A percentile compares a stretch with the other conserved stretches of the same genome.
These are phyloP conservation scores for Rosa lucieae DNA, from an alignment of 306 rosid species.

Conservation along the genomic window DNA sequence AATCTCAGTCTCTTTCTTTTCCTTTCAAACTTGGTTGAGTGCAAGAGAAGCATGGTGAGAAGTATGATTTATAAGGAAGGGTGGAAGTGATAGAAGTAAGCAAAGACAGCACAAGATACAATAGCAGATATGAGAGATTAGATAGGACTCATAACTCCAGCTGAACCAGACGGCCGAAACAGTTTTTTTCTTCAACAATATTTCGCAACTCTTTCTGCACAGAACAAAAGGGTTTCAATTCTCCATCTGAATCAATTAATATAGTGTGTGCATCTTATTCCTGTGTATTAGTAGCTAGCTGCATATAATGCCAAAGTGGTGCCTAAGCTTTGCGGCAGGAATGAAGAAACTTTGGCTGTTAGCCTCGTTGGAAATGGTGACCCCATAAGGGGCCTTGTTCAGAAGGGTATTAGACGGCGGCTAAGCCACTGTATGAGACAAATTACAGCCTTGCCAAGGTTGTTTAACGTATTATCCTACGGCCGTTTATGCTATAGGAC, in stretches of 20 bases:
- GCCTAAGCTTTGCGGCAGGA: constrained; percentile 12
- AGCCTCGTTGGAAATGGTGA: constrained; percentile 23
- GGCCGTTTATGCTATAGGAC: constrained; percentile 8
- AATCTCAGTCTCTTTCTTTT: neutral
- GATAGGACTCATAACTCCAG: constrained; percentile 7
- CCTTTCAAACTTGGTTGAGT: neutral
- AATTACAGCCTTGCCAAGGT: constrained; percentile 24
- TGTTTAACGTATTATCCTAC: constrained; percentile 14
- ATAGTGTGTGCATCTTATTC: neutral
- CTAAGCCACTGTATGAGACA: constrained; percentile 35
- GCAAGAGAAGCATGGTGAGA: constrained; percentile 9
- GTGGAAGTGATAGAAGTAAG: constrained; percentile 16
- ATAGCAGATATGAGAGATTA: constrained; percentile 19
- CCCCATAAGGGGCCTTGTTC: constrained; percentile 2
- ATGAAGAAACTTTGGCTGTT: constrained; percentile 16
- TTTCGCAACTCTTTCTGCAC: constrained; percentile 2
- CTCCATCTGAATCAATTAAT: neutral
- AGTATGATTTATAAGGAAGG: constrained; percentile 14
- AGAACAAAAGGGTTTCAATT: constrained; percentile 10
- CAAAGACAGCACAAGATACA: constrained; percentile 28
- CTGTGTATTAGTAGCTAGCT: neutral
- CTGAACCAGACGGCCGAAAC: constrained; percentile 27
- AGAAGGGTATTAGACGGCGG: constrained; percentile 15
- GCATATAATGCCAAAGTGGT: neutral
- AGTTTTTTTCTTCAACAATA: constrained; percentile 15